Evolutionary conservation across 257 asterid species (phyloP).

Genomic region (Cynanchum wilfordii): DNA sequence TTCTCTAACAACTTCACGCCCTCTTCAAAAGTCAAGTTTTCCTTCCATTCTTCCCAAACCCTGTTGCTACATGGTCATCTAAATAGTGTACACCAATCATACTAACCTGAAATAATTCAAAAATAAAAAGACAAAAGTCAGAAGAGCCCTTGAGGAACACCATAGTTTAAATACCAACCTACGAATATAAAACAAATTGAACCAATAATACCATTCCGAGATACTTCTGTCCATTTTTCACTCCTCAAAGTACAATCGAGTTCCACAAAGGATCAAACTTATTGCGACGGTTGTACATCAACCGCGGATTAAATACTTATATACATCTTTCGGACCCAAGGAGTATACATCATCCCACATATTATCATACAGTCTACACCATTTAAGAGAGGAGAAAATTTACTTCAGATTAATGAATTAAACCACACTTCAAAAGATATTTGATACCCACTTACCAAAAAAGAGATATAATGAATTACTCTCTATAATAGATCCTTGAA

Average conservation of each 20-base stretch:
- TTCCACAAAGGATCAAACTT: no score
- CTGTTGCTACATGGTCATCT: slow-evolving; percentile 88
- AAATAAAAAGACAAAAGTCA: no score
- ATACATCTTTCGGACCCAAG: slow-evolving; percentile 94
- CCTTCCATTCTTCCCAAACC: slow-evolving; percentile 96
- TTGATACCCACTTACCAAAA: background rate
- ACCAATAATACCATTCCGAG: no score
- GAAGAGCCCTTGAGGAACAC: no score
- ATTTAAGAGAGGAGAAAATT: slow-evolving; percentile 16
- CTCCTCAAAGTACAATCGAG: slow-evolving; percentile 82
- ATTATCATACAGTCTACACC: slow-evolving; percentile 67
- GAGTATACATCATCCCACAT: slow-evolving; percentile 99
- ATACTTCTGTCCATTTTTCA: no score
- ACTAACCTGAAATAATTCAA: slow-evolving; percentile 90
- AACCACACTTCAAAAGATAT: slow-evolving; percentile 7
- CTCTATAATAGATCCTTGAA: background rate
- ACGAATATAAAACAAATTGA: no score
- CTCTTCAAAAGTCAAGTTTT: no score
- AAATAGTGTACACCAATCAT: slow-evolving; percentile 97
- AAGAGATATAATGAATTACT: slow-evolving; percentile 8
- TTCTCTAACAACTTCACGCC: slow-evolving; percentile 86
- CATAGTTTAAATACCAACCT: no score
- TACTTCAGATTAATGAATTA: slow-evolving; percentile 6
- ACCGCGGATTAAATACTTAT: slow-evolving; percentile 70
- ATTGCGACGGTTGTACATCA: slow-evolving; percentile 96